A percentile compares a stretch with the other conserved stretches of the same genome.
These are phyloP conservation scores for Ramaria sp. DNA, from an alignment of 768 basidiomycete species.

Conservation along the genomic window DNA sequence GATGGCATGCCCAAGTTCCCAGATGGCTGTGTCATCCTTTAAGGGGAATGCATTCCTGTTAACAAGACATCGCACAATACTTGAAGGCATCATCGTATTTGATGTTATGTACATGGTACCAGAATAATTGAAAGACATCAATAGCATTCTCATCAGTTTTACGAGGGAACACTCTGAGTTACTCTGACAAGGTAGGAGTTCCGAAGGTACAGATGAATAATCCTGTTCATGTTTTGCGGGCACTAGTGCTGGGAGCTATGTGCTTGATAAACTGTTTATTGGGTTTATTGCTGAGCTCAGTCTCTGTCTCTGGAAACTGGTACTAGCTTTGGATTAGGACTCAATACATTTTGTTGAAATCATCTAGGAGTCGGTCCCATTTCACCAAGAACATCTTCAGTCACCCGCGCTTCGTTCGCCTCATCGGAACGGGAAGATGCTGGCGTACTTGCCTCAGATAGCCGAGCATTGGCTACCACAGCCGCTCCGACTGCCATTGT, in stretches of 20 bases:
- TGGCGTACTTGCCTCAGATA: slow-evolving; percentile 6
- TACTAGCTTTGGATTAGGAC: no score
- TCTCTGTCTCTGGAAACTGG: no score
- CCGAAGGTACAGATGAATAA: no score
- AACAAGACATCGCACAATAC: no score
- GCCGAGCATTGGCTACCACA: background rate
- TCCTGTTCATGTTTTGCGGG: no score
- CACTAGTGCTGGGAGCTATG: no score
- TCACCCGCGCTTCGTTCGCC: slow-evolving; percentile 1
- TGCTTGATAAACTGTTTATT: no score
- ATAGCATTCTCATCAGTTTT: no score
- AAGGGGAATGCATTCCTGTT: background rate
- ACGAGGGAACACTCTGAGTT: no score
- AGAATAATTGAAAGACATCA: background rate
- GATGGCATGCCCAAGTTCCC: slow-evolving; percentile 45
- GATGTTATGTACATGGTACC: background rate
- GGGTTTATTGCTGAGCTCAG: no score
- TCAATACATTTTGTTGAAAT: no score
- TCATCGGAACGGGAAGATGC: slow-evolving; percentile 3
- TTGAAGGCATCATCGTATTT: background rate
- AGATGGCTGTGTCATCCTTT: slow-evolving; percentile 23
- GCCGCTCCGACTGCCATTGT: background rate
- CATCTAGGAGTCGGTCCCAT: background rate
- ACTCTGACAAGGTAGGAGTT: no score
- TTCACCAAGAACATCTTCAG: slow-evolving; percentile 4